Percentiles rank a stretch among this genome's conserved stretches.
These are phyloP conservation scores for Clavulina sp. DNA, from an alignment of 768 basidiomycete genomes.

Conservation along the genomic window DNA sequence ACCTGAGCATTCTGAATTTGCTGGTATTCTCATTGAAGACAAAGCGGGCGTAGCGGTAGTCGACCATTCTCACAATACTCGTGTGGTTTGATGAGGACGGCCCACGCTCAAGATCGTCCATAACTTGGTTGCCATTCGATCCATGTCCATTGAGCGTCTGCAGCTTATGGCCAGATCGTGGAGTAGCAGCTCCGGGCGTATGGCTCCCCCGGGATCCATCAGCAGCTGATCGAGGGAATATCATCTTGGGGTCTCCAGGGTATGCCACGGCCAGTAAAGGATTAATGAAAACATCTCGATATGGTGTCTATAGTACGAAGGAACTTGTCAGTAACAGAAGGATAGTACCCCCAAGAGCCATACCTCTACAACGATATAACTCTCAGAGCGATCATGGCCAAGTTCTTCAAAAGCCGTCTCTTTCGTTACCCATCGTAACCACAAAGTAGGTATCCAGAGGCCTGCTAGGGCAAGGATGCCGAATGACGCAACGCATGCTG, in stretches of 20 bases:
- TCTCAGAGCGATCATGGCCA: slow-evolving; percentile 34
- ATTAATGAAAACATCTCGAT: slow-evolving; percentile 65
- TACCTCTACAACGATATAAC: slow-evolving; percentile 84
- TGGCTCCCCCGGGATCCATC: not conserved
- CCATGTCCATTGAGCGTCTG: not conserved
- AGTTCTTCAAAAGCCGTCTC: slow-evolving; percentile 58
- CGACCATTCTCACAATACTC: slow-evolving; percentile 45
- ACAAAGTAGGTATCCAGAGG: slow-evolving; percentile 83
- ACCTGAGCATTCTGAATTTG: slow-evolving; percentile 70
- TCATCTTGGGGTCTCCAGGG: too few species aligned
- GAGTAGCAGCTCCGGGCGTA: not conserved
- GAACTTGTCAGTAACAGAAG: not conserved
- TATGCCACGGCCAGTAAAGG: slow-evolving; percentile 51
- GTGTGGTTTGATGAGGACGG: slow-evolving; percentile 21
- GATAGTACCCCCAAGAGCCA: slow-evolving; percentile 17
- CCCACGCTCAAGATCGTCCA: too few species aligned
- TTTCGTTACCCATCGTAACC: slow-evolving; percentile 73
- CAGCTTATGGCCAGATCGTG: not conserved
- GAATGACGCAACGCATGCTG: slow-evolving; percentile 44
- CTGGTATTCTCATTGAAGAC: slow-evolving; percentile 72
- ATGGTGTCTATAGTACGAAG: slow-evolving; percentile 42
- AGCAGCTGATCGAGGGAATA: slow-evolving; percentile 35
- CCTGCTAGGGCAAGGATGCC: slow-evolving; percentile 69
- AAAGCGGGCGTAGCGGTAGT: slow-evolving; percentile 88
- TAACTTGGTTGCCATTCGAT: not conserved